Evolutionary conservation across 331 rosid genomes (phyloP).

Genomic region (Quercus lobata): DNA sequence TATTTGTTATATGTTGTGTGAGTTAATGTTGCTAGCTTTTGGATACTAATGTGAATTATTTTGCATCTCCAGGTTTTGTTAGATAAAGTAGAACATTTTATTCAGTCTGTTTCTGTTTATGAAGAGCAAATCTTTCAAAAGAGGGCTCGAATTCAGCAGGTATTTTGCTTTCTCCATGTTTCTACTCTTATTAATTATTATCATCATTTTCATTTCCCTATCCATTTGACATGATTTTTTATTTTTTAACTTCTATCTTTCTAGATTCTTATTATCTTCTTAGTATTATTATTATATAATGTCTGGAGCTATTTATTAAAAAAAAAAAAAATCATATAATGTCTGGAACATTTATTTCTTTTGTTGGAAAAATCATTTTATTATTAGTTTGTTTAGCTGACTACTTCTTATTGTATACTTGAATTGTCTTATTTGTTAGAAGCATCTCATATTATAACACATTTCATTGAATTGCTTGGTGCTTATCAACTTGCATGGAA

Average conservation of each 20-base stretch:
- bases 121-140: conserved; percentile 94
- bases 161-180: conserved; percentile 24
- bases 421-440: not conserved
- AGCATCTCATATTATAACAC: not conserved
- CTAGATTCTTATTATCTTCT: not conserved
- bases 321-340: too few species aligned
- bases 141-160: conserved; percentile 92
- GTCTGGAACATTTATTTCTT: not conserved
- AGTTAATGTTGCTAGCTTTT: too few species aligned
- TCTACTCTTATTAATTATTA: not conserved
- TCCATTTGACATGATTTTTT: not conserved
- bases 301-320: too few species aligned
- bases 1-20: conserved; percentile 8
- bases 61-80: conserved; percentile 56
- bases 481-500: not conserved
- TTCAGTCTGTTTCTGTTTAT: conserved; percentile 70
- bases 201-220: not conserved
- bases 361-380: not conserved
- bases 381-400: not conserved
- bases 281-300: not conserved
- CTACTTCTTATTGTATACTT: not conserved
- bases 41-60: conserved; percentile 5
- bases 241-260: not conserved
- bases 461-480: not conserved
- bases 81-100: conserved; percentile 84